Conservation (phyloP, 768 basidiomycete genomes). For the Mycena maculata region DNA sequence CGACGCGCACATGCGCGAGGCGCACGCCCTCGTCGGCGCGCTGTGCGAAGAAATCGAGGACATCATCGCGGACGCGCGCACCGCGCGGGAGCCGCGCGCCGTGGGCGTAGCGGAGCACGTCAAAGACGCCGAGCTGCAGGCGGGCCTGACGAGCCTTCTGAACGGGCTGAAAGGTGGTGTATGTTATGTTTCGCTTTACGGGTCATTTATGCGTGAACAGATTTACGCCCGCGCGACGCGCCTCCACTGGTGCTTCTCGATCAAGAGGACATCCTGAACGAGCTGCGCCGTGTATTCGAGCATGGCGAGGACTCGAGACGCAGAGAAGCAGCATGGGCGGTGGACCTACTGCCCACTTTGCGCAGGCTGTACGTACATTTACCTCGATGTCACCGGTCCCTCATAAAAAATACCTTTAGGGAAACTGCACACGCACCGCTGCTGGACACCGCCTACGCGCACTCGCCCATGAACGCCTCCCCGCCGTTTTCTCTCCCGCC, state of each 20-base stretch:
- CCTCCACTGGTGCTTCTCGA: slow-evolving; percentile 41
- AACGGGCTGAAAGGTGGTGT: slow-evolving; percentile 30
- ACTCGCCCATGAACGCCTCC: slow-evolving; percentile 43
- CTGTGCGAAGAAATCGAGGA: slow-evolving; percentile 50
- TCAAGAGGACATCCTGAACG: slow-evolving; percentile 37
- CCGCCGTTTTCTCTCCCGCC: slow-evolving; percentile 39
- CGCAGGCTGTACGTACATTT: slow-evolving; percentile 34
- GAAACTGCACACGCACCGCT: slow-evolving; percentile 33
- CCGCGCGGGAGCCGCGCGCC: neutral
- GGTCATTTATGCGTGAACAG: slow-evolving; percentile 14
- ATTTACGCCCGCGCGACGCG: slow-evolving; percentile 32
- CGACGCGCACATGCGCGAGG: slow-evolving; percentile 37
- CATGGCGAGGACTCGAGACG: slow-evolving; percentile 21
- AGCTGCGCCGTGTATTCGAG: slow-evolving; percentile 28
- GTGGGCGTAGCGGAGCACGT: neutral
- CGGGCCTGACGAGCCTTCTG: slow-evolving; percentile 32
- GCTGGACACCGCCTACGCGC: slow-evolving; percentile 36
- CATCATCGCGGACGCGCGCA: slow-evolving; percentile 32
- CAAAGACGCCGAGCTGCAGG: slow-evolving; percentile 32
- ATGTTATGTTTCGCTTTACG: neutral
- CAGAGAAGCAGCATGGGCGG: slow-evolving; percentile 34
- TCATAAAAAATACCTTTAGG: slow-evolving; percentile 21
- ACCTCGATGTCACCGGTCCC: neutral
- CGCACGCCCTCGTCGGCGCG: slow-evolving; percentile 47
- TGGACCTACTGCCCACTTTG: slow-evolving; percentile 30